Conservation (phyloP, 2,329 filamentous ascomycete genomes). For the Ophiosphaerella korrae region DNA sequence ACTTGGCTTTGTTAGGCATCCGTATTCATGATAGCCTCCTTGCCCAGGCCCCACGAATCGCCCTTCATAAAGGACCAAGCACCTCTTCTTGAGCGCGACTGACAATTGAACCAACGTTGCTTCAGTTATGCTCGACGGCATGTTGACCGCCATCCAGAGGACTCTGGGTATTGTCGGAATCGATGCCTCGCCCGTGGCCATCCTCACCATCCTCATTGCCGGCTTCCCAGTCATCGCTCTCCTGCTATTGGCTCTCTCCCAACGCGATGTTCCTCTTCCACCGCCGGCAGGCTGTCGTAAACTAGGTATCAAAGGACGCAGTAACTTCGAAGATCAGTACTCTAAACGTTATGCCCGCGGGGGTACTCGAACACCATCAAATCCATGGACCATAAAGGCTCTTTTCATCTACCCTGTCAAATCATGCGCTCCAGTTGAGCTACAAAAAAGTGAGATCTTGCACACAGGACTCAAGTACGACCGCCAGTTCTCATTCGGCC, state of each 20-base stretch:
- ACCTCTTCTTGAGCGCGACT: too few relatives aligned
- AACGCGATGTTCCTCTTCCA: conserved; percentile 25
- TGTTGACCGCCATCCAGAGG: conserved; percentile 13
- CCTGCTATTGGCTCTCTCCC: conserved; percentile 28
- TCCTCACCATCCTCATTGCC: conserved; percentile 14
- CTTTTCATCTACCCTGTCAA: conserved; percentile 84
- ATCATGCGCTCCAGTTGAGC: conserved; percentile 77
- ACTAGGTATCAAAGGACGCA: conserved; percentile 55
- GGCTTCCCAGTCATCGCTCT: conserved; percentile 28
- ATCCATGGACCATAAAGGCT: conserved; percentile 62
- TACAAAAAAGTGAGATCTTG: conserved; percentile 67
- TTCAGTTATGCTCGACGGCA: conserved; percentile 21
- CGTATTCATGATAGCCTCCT: conserved; percentile 18
- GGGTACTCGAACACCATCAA: conserved; percentile 28
- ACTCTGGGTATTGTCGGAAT: conserved; percentile 16
- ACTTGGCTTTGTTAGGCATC: conserved; percentile 14
- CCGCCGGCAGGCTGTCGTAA: conserved; percentile 56
- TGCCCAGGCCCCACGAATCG: neutral
- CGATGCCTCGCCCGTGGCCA: conserved; percentile 13
- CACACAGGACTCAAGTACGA: conserved; percentile 76
- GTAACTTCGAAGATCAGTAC: conserved; percentile 63
- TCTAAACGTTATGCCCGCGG: conserved; percentile 54
- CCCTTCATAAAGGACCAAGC: too few relatives aligned
- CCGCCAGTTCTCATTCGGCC: conserved; percentile 81
- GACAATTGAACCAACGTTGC: conserved; percentile 11